Conservation (phyloP, 371 early-diverging fungal genomes). For the Caulochytrium protostelioides region DNA sequence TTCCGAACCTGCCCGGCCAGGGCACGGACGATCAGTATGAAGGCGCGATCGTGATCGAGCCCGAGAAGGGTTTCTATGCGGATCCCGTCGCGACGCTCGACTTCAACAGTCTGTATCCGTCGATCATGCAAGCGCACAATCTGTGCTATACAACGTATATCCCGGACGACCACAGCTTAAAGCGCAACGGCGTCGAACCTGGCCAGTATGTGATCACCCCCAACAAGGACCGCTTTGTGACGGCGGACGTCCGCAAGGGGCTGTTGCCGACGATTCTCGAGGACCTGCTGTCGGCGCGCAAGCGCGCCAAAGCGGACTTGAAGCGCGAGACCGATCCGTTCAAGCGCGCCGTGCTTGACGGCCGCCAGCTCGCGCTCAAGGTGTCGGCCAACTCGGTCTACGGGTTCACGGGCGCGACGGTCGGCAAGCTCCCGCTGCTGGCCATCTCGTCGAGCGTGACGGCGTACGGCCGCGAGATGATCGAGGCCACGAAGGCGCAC, state of each 20-base stretch:
- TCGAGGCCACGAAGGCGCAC: slow-evolving; percentile 68
- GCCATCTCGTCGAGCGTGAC: slow-evolving; percentile 98
- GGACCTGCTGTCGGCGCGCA: slow-evolving; percentile 85
- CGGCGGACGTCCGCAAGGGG: slow-evolving; percentile 50
- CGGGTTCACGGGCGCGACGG: slow-evolving; percentile 97
- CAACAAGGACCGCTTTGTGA: slow-evolving; percentile 74
- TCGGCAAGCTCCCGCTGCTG: slow-evolving; percentile 92
- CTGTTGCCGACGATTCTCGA: slow-evolving; percentile 84
- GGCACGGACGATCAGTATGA: slow-evolving; percentile 79
- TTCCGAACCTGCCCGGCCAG: slow-evolving; percentile 73
- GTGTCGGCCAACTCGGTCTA: slow-evolving; percentile 95
- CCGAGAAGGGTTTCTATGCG: slow-evolving; percentile 88
- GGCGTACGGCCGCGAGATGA: slow-evolving; percentile 97
- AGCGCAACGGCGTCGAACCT: too few relatives aligned
- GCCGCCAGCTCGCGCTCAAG: slow-evolving; percentile 95
- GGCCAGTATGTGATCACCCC: slow-evolving; percentile 80
- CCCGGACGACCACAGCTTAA: slow-evolving; percentile 7
- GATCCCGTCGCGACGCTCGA: slow-evolving; percentile 96
- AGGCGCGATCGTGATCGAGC: slow-evolving; percentile 98
- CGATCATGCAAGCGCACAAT: slow-evolving; percentile 99
- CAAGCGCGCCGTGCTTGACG: slow-evolving; percentile 81
- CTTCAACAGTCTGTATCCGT: slow-evolving; percentile 98
- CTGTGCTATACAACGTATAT: slow-evolving; percentile 96
- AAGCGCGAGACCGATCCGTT: slow-evolving; percentile 88
- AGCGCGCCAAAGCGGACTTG: slow-evolving; percentile 81